phyloP scores from a whole-genome alignment of 2,329 filamentous ascomycete species.

The Phyllosticta paracitricarpa region DNA sequence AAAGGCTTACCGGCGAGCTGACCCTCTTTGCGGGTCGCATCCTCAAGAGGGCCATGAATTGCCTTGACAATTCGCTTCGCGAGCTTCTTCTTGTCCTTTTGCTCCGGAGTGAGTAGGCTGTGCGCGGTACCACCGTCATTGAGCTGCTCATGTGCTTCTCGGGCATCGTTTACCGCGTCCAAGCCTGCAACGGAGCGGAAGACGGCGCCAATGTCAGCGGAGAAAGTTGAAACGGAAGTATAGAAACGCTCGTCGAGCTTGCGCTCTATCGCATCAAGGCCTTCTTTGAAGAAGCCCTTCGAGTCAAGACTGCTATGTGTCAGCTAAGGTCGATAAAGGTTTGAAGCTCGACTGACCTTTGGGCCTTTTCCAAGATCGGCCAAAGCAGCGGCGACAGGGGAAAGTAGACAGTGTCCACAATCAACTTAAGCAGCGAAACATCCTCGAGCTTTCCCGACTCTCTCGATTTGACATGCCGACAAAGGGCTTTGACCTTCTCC shows the following conservation, averaged over 20 bases:
- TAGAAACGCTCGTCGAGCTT: conserved; percentile 49
- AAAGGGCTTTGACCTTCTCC: conserved; percentile 61
- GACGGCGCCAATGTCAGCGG: conserved; percentile 45
- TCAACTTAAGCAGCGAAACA: conserved; percentile 62
- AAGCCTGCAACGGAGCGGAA: conserved; percentile 46
- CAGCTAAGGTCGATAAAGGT: conserved; percentile 6
- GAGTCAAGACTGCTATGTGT: conserved; percentile 31
- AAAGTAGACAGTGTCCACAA: conserved; percentile 87
- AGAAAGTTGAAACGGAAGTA: conserved; percentile 52
- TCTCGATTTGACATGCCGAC: conserved; percentile 60
- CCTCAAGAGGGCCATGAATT: conserved; percentile 67
- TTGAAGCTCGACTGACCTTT: conserved; percentile 55
- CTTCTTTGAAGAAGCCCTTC: conserved; percentile 45
- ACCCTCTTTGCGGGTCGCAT: conserved; percentile 69
- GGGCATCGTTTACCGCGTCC: conserved; percentile 31
- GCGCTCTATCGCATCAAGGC: conserved; percentile 42
- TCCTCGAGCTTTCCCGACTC: conserved; percentile 71
- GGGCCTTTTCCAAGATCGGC: conserved; percentile 70
- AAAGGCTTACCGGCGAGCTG: conserved; percentile 63
- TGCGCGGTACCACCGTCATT: conserved; percentile 30
- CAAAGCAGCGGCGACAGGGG: conserved; percentile 68
- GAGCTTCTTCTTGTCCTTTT: conserved; percentile 72
- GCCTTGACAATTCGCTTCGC: conserved; percentile 82
- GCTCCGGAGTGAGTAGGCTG: conserved; percentile 45
- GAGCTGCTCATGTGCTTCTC: conserved; percentile 33